Percentiles rank a stretch among this genome's conserved stretches.
These are phyloP conservation scores for Artemisia argyi DNA, from an alignment of 129 eudicot genomes.

Conservation along the genomic window DNA sequence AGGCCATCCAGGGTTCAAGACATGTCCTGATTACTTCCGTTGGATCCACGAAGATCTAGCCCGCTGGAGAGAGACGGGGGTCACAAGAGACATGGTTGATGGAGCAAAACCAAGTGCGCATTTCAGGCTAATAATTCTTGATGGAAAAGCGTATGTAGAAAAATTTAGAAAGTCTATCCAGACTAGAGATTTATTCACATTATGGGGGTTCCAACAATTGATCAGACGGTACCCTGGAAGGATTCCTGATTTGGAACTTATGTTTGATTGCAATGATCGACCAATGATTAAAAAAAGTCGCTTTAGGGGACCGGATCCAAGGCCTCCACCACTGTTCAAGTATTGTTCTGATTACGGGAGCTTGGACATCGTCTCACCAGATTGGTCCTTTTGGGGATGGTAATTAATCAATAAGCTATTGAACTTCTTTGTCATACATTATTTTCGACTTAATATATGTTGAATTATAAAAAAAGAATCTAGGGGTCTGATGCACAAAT, in stretches of 20 bases:
- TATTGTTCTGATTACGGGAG: constrained; percentile 71
- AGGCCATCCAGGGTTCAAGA: constrained; percentile 30
- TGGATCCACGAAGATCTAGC: constrained; percentile 88
- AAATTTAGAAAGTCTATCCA: constrained; percentile 55
- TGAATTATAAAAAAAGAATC: not conserved
- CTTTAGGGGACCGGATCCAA: constrained; percentile 35
- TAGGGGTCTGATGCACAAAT: not conserved
- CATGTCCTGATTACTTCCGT: constrained; percentile 82
- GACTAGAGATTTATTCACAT: constrained; percentile 62
- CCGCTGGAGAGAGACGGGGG: constrained; percentile 70
- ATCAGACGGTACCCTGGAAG: constrained; percentile 66
- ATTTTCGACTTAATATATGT: not conserved
- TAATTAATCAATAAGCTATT: constrained; percentile 16
- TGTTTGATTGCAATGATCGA: constrained; percentile 73
- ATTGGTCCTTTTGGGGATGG: constrained; percentile 99
- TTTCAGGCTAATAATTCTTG: constrained; percentile 58
- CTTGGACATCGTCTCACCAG: constrained; percentile 84
- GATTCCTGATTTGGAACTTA: constrained; percentile 76
- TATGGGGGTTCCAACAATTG: constrained; percentile 80
- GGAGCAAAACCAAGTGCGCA: constrained; percentile 54
- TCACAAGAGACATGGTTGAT: constrained; percentile 72
- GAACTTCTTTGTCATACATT: not conserved
- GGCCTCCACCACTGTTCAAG: constrained; percentile 75
- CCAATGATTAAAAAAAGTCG: constrained; percentile 46
- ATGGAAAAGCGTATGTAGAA: constrained; percentile 70